Percentiles rank a stretch among this genome's conserved stretches.
Evolutionary conservation across 495 filamentous ascomycete species (phyloP).

Genomic region (Aspergillus egyptiacus): DNA sequence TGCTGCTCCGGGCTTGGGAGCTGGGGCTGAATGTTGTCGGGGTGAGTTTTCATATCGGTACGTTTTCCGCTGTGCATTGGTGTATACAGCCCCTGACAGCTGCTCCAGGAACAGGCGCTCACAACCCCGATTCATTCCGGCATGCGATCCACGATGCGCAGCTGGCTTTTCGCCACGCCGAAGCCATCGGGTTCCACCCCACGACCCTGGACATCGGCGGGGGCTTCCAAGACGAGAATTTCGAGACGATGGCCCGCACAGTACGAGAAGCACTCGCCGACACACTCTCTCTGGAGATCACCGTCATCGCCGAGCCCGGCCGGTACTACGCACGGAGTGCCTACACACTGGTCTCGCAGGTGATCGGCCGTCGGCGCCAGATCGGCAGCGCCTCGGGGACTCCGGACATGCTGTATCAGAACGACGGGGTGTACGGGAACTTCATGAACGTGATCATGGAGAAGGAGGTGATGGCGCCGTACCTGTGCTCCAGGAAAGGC

Average conservation of each 20-base stretch:
- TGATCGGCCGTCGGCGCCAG: conserved; percentile 26
- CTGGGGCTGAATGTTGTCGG: conserved; percentile 27
- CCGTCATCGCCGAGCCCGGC: conserved; percentile 35
- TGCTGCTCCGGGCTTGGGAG: conserved; percentile 22
- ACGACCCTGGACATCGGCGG: conserved; percentile 29
- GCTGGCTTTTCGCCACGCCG: not conserved
- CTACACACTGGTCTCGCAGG: conserved; percentile 26
- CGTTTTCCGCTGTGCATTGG: not conserved
- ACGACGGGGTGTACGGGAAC: conserved; percentile 32
- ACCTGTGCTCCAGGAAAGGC: not conserved
- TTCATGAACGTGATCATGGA: conserved; percentile 30
- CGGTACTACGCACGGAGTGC: conserved; percentile 24
- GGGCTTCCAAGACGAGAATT: conserved; percentile 24
- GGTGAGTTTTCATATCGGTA: conserved; percentile 35
- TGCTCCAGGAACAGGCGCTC: not conserved
- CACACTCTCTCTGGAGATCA: conserved; percentile 7
- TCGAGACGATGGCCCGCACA: conserved; percentile 17
- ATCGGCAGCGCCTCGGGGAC: conserved; percentile 7
- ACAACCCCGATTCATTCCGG: not conserved
- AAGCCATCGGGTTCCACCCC: not conserved
- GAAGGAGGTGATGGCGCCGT: conserved; percentile 11
- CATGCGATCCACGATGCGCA: not conserved
- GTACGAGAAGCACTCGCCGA: conserved; percentile 15
- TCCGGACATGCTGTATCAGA: conserved; percentile 32
- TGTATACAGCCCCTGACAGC: not conserved